phyloP scores from a whole-genome alignment of 2,329 filamentous ascomycete species.

The Alternaria brassicae region DNA sequence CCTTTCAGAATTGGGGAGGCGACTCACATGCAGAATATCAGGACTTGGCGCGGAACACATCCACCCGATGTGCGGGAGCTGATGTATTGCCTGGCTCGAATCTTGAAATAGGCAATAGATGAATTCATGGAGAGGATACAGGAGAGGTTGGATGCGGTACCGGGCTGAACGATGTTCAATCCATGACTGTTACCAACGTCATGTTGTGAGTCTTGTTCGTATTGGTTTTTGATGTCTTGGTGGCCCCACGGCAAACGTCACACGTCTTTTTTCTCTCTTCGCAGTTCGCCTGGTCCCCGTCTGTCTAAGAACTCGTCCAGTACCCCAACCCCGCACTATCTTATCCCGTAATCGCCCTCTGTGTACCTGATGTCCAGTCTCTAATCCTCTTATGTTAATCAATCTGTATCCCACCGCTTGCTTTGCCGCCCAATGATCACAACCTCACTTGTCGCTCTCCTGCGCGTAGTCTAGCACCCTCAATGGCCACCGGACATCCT shows the following conservation, averaged over 20 bases:
- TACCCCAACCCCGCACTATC: no score
- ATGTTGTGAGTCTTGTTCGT: constrained; percentile 7
- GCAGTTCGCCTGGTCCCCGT: neutral
- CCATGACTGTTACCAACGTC: neutral
- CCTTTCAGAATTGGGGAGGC: constrained; percentile 17
- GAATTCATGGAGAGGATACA: constrained; percentile 8
- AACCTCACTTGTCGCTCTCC: no score
- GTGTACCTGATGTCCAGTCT: no score
- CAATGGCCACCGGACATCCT: no score
- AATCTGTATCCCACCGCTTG: no score
- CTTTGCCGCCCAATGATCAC: no score
- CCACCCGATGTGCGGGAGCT: constrained; percentile 15
- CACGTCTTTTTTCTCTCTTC: neutral
- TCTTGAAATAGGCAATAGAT: constrained; percentile 17
- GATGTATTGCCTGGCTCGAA: constrained; percentile 12
- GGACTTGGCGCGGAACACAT: constrained; percentile 17
- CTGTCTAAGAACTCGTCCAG: neutral
- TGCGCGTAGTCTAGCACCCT: no score
- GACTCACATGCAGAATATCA: constrained; percentile 17
- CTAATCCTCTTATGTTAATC: no score
- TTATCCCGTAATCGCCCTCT: no score
- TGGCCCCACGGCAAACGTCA: constrained; percentile 4
- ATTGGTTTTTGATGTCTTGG: constrained; percentile 6
- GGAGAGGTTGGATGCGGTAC: constrained; percentile 12
- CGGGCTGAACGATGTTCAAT: constrained; percentile 1